Evolutionary conservation across 768 basidiomycete species (phyloP), one percentile per base, ranked within the genome.

Genomic region (Amanita jacksonii): DNA sequence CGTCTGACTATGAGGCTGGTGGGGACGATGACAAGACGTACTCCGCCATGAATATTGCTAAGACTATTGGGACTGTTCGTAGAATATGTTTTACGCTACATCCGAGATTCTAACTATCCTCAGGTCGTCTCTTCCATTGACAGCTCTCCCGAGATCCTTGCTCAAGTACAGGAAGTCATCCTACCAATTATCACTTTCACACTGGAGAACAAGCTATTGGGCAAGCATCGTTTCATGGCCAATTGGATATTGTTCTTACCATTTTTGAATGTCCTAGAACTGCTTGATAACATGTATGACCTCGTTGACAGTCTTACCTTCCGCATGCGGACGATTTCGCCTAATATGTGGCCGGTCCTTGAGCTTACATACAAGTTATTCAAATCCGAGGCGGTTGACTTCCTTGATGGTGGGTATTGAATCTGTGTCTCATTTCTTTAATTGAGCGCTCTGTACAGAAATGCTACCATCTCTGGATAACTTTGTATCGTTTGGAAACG

Each of bases 401-500:
- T 88, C 69, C 69, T 93, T 43, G 86, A 91, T 52, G 89, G 89
- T 83, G 41, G 43, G 71, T 61, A 12, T 16, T 18, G 15, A 24
- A 27, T 8, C 8, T 43, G 24, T 5, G 8, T 41, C 32, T 16
- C 2, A 19, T 8, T 8, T 6, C 18, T 34, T 16, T 22, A 24
- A 25, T 8, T 13, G 16, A 13, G 38, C 30, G 32, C 9, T n/a
- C 36, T 27, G 10, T 9, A 30, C 51, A 81, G 89, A 93, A 58
- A 92, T 91, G 86, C 72, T 89, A 19, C 86, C 87, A 8, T 79
- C 83, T 4, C 62, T 94, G 45, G 86, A 90, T 66, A 93, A 92
- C 69, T 87, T 89, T 57, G 69, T 94, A 42, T 86, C 85, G 10
- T 91, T 77, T 55, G 90, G 90, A 12, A 68, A 74, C 19, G 85